A percentile compares a stretch with the other conserved stretches of the same genome.
These are phyloP conservation scores for Ceratocystis eucalypticola DNA, from an alignment of 2,329 filamentous ascomycete genomes.

Conservation along the genomic window DNA sequence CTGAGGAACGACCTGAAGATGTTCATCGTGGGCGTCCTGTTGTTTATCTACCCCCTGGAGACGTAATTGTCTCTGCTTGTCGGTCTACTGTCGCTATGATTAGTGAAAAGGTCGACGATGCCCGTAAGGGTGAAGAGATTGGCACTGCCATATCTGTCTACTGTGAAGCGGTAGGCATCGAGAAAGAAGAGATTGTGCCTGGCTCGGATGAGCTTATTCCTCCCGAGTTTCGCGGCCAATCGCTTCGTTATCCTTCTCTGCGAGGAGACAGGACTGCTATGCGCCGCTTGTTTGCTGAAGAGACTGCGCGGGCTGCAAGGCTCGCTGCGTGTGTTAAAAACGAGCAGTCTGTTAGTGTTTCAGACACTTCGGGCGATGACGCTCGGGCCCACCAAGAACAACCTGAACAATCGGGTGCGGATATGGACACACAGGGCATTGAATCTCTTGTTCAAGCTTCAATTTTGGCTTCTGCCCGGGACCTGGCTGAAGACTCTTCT, in stretches of 20 bases:
- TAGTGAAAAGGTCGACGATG: conserved; percentile 26
- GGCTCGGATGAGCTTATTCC: conserved; percentile 26
- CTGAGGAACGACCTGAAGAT: conserved; percentile 7
- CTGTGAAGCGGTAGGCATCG: conserved; percentile 27
- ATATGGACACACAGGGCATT: not conserved
- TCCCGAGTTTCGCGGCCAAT: conserved; percentile 13
- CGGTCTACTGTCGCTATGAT: conserved; percentile 30
- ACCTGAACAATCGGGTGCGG: not conserved
- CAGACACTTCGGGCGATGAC: not conserved
- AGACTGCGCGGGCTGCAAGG: conserved; percentile 9
- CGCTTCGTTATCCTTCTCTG: conserved; percentile 14
- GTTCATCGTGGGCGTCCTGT: conserved; percentile 36
- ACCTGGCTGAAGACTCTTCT: conserved; percentile 12
- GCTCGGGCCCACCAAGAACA: conserved; percentile 8
- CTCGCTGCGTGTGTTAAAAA: conserved; percentile 1
- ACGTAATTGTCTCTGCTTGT: conserved; percentile 35
- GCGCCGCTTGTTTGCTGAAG: conserved; percentile 12
- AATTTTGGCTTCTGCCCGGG: conserved; percentile 14
- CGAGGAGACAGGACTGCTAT: conserved; percentile 12
- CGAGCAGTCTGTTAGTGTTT: not conserved
- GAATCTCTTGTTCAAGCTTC: conserved; percentile 13
- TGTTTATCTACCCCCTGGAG: conserved; percentile 37
- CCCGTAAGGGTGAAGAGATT: conserved; percentile 27
- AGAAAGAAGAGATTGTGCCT: not conserved
- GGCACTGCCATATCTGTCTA: conserved; percentile 28